Conservation (phyloP, 176 grass and related monocot species). For the Elaeis guineensis region DNA sequence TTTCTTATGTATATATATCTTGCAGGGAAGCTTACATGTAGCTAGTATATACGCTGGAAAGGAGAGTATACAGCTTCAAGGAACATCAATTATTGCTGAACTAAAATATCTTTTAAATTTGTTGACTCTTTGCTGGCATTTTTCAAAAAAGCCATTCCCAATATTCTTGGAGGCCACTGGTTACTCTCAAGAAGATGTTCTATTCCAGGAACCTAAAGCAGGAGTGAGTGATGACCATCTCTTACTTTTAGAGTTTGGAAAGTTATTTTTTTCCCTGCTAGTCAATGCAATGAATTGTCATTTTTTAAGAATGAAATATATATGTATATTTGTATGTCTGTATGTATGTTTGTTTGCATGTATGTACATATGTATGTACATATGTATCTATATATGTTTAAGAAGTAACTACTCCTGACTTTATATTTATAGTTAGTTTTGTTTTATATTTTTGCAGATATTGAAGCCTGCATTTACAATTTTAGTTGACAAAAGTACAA, state of each 20-base stretch:
- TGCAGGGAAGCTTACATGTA: slow-evolving; percentile 84
- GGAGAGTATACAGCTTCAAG: slow-evolving; percentile 74
- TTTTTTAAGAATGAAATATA: no score
- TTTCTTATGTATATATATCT: not conserved
- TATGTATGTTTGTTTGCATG: no score
- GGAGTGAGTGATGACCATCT: slow-evolving; percentile 54
- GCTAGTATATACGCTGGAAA: slow-evolving; percentile 87
- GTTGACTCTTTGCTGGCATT: slow-evolving; percentile 93
- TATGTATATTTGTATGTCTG: no score
- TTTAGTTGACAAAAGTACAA: slow-evolving; percentile 69
- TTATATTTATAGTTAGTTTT: no score
- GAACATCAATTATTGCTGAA: slow-evolving; percentile 57
- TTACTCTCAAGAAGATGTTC: slow-evolving; percentile 61
- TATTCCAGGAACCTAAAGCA: slow-evolving; percentile 99
- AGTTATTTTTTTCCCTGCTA: not conserved
- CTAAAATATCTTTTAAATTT: slow-evolving; percentile 82
- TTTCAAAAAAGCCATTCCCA: slow-evolving; percentile 93
- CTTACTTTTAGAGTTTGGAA: slow-evolving; percentile 8
- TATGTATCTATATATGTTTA: no score
- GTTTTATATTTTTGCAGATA: slow-evolving; percentile 49
- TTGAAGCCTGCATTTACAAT: slow-evolving; percentile 95
- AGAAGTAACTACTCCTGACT: no score
- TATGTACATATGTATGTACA: no score
- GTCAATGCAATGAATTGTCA: no score
- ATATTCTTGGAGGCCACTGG: slow-evolving; percentile 82